Percentiles rank a stretch among this genome's conserved stretches.
phyloP scores from a whole-genome alignment of 371 early-diverging fungal species.

The Capillidium heterosporum region DNA sequence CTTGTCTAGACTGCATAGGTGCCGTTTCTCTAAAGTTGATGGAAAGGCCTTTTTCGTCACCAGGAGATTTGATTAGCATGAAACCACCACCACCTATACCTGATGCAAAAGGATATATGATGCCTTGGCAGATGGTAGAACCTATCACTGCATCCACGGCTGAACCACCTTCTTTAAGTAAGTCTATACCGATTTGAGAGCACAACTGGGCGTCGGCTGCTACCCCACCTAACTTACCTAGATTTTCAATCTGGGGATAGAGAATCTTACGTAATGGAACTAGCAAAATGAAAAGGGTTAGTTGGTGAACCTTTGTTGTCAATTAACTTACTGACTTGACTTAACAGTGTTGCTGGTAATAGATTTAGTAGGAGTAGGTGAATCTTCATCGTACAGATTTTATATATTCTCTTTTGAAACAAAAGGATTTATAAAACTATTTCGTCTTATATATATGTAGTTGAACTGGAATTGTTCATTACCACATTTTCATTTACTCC shows the following conservation, averaged over 20 bases:
- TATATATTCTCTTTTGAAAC: too few relatives aligned
- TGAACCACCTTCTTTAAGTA: constrained; percentile 81
- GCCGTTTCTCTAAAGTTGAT: constrained; percentile 87
- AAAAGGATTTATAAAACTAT: too few relatives aligned
- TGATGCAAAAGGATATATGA: constrained; percentile 83
- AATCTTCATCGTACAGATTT: too few relatives aligned
- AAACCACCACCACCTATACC: constrained; percentile 98
- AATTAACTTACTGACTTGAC: too few relatives aligned
- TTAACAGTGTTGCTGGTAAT: too few relatives aligned
- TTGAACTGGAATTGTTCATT: too few relatives aligned
- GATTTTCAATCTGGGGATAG: constrained; percentile 4
- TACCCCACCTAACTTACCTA: constrained; percentile 46
- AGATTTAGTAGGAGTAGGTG: too few relatives aligned
- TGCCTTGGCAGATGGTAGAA: constrained; percentile 82
- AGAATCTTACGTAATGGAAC: too few relatives aligned
- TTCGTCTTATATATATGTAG: too few relatives aligned
- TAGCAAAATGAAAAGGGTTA: too few relatives aligned
- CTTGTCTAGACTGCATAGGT: constrained; percentile 41
- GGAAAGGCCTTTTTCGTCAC: constrained; percentile 11
- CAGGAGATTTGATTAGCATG: constrained; percentile 61
- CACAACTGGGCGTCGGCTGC: constrained; percentile 72
- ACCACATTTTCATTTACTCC: too few relatives aligned
- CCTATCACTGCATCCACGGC: constrained; percentile 96
- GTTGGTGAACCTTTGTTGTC: too few relatives aligned
- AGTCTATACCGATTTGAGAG: constrained; percentile 69